phyloP scores from a whole-genome alignment of 192 early-diverging fungal species.

The Chytriomyces sp. region DNA sequence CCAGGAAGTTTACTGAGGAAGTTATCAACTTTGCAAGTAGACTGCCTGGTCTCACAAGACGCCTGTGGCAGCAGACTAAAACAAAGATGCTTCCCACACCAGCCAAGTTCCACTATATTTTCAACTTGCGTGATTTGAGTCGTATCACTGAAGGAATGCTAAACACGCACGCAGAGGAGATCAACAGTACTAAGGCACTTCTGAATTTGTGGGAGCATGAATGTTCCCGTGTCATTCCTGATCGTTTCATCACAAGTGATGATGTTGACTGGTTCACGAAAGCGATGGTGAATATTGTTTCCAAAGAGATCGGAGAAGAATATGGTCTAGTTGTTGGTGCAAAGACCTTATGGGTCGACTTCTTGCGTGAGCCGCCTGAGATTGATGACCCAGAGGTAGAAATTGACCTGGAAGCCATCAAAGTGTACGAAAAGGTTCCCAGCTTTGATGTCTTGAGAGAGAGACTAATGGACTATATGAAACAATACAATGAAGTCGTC shows the following conservation, averaged over 20 bases:
- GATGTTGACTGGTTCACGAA: constrained; percentile 68
- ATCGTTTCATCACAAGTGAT: constrained; percentile 61
- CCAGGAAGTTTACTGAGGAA: constrained; percentile 56
- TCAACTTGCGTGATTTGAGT: constrained; percentile 64
- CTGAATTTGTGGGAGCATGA: constrained; percentile 66
- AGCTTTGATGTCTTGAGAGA: constrained; percentile 58
- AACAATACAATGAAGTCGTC: constrained; percentile 63
- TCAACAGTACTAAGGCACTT: constrained; percentile 49
- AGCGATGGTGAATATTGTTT: constrained; percentile 42
- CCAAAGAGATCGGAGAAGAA: constrained; percentile 63
- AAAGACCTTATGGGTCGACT: constrained; percentile 61
- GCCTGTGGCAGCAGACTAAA: constrained; percentile 65
- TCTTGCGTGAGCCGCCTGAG: constrained; percentile 63
- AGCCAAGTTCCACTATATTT: constrained; percentile 71
- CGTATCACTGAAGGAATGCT: constrained; percentile 67
- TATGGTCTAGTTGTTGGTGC: constrained; percentile 35
- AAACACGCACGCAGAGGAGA: constrained; percentile 54
- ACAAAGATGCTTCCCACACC: constrained; percentile 70
- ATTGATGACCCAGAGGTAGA: constrained; percentile 64
- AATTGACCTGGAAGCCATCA: constrained; percentile 60
- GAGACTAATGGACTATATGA: constrained; percentile 60
- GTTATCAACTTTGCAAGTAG: constrained; percentile 45
- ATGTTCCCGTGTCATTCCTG: constrained; percentile 61
- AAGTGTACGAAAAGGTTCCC: constrained; percentile 64
- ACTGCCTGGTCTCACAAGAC: constrained; percentile 53